Evolutionary conservation across 78 protist genomes (phyloP).

Genomic region (Cavenderia fasciculata): DNA sequence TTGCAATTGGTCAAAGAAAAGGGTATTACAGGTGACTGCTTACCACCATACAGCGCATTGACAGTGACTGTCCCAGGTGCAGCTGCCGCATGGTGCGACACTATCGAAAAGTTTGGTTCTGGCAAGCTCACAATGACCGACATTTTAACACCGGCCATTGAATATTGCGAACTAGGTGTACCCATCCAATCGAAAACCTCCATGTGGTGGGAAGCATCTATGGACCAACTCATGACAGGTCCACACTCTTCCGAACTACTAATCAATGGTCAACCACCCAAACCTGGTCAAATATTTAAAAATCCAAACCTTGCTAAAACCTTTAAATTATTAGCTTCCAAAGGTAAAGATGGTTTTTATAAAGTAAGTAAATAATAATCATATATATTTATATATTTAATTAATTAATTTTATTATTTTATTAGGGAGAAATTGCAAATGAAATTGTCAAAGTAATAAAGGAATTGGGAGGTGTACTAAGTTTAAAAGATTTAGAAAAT

Average conservation of each 20-base stretch:
- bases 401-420: no score
- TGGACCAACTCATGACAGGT: background rate
- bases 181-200: slow-evolving; percentile 16
- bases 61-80: slow-evolving; percentile 79
- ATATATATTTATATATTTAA: no score
- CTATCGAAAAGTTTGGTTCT: slow-evolving; percentile 69
- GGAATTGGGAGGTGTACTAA: slow-evolving; percentile 81
- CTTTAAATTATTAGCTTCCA: slow-evolving; percentile 26
- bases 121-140: slow-evolving; percentile 46
- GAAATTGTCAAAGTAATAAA: slow-evolving; percentile 76
- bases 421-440: slow-evolving; percentile 84
- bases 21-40: background rate
- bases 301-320: slow-evolving; percentile 70
- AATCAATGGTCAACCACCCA: slow-evolving; percentile 74
- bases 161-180: slow-evolving; percentile 76
- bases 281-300: slow-evolving; percentile 72
- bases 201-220: background rate
- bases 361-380: no score
- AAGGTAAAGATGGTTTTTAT: slow-evolving; percentile 88
- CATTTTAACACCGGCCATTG: slow-evolving; percentile 81
- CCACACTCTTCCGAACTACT: slow-evolving; percentile 45
- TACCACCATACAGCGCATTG: slow-evolving; percentile 10
- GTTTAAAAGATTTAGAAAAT: slow-evolving; percentile 67
- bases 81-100: slow-evolving; percentile 90
- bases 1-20: slow-evolving; percentile 7